A percentile compares a stretch with the other conserved stretches of the same genome.
These are phyloP conservation scores for Rhodamnia argentea DNA, from an alignment of 345 rosid genomes.

Conservation along the genomic window DNA sequence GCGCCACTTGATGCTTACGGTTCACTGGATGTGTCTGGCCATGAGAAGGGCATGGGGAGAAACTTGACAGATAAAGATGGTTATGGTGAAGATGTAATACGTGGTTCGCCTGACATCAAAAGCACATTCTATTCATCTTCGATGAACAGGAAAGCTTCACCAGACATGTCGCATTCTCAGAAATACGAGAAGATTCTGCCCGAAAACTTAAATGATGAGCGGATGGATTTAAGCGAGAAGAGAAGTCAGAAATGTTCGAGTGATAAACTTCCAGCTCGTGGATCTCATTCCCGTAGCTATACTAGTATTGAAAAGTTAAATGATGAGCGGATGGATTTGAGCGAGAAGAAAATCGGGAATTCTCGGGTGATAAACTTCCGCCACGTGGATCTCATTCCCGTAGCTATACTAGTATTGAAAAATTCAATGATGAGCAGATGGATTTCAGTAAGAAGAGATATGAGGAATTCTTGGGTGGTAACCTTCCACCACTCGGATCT, in stretches of 20 bases:
- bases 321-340: not conserved
- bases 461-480: not conserved
- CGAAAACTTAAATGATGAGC: not conserved
- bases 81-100: not conserved
- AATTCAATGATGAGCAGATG: not conserved
- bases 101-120: not conserved
- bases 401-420: not conserved
- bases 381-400: not conserved
- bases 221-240: not conserved
- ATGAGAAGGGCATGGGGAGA: not conserved
- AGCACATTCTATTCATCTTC: not conserved
- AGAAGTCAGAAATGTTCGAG: not conserved
- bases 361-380: not conserved
- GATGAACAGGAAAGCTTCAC: conserved; percentile 1
- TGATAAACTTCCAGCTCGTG: not conserved
- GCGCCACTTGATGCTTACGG: not conserved
- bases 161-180: conserved; percentile 28
- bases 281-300: not conserved
- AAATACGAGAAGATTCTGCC: not conserved
- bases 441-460: not conserved
- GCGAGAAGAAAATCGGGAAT: not conserved
- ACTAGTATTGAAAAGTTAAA: not conserved
- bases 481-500: not conserved
- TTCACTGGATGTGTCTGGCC: not conserved
- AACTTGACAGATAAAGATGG: not conserved